Base-by-base conservation (phyloP, 805 yeast genomes). In the Metschnikowia bowlesiae region DNA sequence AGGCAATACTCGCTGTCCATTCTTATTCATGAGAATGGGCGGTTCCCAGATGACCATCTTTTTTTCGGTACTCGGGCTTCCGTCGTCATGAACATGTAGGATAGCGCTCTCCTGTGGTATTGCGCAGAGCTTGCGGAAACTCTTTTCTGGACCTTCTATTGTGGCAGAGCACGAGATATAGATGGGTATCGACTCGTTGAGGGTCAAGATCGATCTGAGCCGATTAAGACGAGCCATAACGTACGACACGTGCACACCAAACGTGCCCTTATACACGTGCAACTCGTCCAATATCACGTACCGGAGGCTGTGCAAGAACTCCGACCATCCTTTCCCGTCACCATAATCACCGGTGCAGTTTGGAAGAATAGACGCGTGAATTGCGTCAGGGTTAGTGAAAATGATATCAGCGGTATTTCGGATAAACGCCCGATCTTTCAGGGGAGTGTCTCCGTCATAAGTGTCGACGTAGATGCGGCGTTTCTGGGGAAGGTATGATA, bases 91-190 rank as follows among this genome's bases (percentile, higher is more conserved):
- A 10, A 90, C 74, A 58, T 87, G 84, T 13, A 71, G 69, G 1
- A 86, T 76, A 1, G 73, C 63, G 1, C 78, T 78, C 7, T 48
- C 31, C 2, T 26, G 43, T 0, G 75, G 70, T 3, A 89, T 69
- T 0, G 96, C 95, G 59, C 92, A 89, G 28, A 94, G 75, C 3
- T 80, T 71, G 35, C 79, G 66, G 83, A 92, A 87, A 61, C 90
- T 95, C 8, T 74, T 60, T 0, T 71, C 69, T 0, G 99, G 98
- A 41, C 82, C 78, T 52, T 80, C 79, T 49, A 94, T 78, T 0
- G 99, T 94, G 0, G 99, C 99, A 0, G 98, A 91, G 68, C 99
- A 92, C 1, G 96, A 87, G 5, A 94, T 82, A 63, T 87, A 89
- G 49, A 48, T 78, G 79, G 37, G 89, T 30, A 46, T 47, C 6